phyloP scores from a whole-genome alignment of 106 monocot species.

The Cymbidium sinense region DNA sequence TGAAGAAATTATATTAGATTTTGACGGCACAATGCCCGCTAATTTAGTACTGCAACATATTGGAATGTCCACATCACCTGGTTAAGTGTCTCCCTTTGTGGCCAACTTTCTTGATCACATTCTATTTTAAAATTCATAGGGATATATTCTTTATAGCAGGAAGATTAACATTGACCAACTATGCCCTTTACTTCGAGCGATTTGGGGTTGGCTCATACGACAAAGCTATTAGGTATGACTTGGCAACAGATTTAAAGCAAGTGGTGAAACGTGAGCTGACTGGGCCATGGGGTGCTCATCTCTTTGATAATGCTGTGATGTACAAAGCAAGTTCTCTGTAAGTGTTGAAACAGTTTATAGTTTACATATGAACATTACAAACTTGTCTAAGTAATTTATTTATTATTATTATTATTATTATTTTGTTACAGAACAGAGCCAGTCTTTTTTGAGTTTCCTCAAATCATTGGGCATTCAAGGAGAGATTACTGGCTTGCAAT shows the following conservation, averaged over 20 bases:
- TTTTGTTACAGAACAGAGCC: constrained; percentile 61
- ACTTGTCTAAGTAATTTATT: constrained; percentile 1
- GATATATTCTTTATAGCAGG: constrained; percentile 48
- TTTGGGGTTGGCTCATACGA: constrained; percentile 65
- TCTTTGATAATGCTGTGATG: constrained; percentile 96
- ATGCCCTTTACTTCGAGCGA: constrained; percentile 84
- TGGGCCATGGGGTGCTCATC: constrained; percentile 81
- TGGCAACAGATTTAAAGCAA: constrained; percentile 70
- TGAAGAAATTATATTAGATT: constrained; percentile 80
- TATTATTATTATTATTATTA: no score
- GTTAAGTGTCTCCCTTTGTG: constrained; percentile 43
- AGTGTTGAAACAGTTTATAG: constrained; percentile 16
- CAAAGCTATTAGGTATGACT: constrained; percentile 64
- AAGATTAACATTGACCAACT: constrained; percentile 75
- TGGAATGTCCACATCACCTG: constrained; percentile 84
- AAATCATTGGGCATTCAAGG: constrained; percentile 84
- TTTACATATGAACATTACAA: not conserved
- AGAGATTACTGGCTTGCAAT: constrained; percentile 93
- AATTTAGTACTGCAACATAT: constrained; percentile 84
- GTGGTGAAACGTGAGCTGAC: constrained; percentile 77
- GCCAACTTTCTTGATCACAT: constrained; percentile 15
- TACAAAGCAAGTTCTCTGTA: constrained; percentile 71
- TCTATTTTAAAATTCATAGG: constrained; percentile 10
- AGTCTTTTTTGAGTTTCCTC: constrained; percentile 72
- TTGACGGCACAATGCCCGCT: constrained; percentile 66